Percentiles rank a stretch among this genome's conserved stretches.
These are phyloP conservation scores for Stylonectria norvegica DNA, from an alignment of 2,329 filamentous ascomycete species.

Conservation along the genomic window DNA sequence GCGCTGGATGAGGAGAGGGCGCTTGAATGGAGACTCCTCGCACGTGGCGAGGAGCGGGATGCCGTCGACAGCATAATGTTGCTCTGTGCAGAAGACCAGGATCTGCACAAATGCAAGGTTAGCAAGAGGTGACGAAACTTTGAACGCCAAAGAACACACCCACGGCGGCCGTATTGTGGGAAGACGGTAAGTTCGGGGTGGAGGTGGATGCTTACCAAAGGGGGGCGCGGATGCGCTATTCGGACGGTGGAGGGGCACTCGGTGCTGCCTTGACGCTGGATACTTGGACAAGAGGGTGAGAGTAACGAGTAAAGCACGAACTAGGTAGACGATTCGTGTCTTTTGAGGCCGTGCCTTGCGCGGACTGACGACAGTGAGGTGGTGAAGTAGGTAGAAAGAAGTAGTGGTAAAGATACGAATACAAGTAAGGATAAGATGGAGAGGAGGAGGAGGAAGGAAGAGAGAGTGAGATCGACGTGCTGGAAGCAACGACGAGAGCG, in stretches of 20 bases:
- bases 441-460: conserved; percentile 4
- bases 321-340: too few relatives aligned
- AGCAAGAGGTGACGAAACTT: too few relatives aligned
- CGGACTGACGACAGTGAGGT: conserved; percentile 1
- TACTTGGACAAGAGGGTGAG: too few relatives aligned
- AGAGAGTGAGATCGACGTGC: conserved; percentile 9
- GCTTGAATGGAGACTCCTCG: conserved; percentile 23
- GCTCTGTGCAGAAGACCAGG: too few relatives aligned
- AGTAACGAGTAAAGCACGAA: too few relatives aligned
- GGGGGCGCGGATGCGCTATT: too few relatives aligned
- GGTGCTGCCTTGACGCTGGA: too few relatives aligned
- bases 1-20: conserved; percentile 11
- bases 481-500: conserved; percentile 10
- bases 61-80: conserved; percentile 28
- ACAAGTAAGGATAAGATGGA: conserved; percentile 5
- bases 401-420: conserved; percentile 2
- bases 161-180: conserved; percentile 1
- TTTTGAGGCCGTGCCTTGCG: background rate
- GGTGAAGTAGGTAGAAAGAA: background rate
- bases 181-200: conserved; percentile 1
- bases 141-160: too few relatives aligned
- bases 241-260: too few relatives aligned
- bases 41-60: conserved; percentile 28
- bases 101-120: too few relatives aligned
- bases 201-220: conserved; percentile 2